Evolutionary conservation across 2,329 filamentous ascomycete genomes (phyloP), one percentile per base, ranked within the genome.

Genomic region (Mariannaea sp.): DNA sequence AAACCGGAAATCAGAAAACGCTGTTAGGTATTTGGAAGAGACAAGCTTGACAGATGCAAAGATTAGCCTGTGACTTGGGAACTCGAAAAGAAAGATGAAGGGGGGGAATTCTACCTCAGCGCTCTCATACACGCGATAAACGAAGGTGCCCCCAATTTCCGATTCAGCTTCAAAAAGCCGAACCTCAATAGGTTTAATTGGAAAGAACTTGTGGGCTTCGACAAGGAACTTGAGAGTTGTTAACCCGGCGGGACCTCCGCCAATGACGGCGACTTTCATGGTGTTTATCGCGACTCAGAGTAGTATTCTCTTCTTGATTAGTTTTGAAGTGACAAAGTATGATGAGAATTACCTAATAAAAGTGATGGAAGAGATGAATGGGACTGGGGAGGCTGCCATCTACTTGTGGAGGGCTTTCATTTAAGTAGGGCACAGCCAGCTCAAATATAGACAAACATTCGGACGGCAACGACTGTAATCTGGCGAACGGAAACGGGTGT

Each of bases 1-100:
- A 5, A 76, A 69, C 1, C 78, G 72, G 53, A 77, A 77, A 57
- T 80, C 78, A 1, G 78, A 80, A 56, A 80, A 81, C 14, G 74
- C 67, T 0, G 77, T 80, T 7, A 81, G 68, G 36, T 79, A 77
- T 55, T 78, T 79, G 3, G 77, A 79, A 1, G 75, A 78, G 1
- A 80, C 77, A 2, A 79, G 70, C 72, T 39, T 75, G 35, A 1
- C 3, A 38, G 3, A 16, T 2, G n/a, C 13, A n/a, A n/a, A n/a
- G n/a, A n/a, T 40, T 26, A 22, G 7, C 3, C 38, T 38, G 27
- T 20, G 6, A 22, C 6, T 4, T 2, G 17, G 2, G 19, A 14
- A 24, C 3, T 8, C 5, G 6, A 5, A 10, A 13, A 12, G 12
- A 8, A 3, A 10, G 6, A 2, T 8, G 10, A 3, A 0, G 3